Percentiles rank a stretch among this genome's conserved stretches.
These are phyloP conservation scores for Leishmania mexicana DNA, from an alignment of 208 protist species.

Conservation along the genomic window DNA sequence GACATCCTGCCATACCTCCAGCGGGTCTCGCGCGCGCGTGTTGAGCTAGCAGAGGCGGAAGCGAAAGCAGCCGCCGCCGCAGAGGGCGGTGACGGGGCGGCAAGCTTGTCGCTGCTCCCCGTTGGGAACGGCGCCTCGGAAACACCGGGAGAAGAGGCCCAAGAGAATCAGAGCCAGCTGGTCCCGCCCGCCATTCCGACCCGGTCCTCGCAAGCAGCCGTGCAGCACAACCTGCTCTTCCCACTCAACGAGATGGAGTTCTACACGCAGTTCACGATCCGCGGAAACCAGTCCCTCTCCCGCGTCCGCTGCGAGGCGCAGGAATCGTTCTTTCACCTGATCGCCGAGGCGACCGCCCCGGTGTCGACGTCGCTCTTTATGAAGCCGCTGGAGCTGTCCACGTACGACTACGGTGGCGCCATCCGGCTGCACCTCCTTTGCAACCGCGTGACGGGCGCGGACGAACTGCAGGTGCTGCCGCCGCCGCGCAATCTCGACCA, in stretches of 20 bases:
- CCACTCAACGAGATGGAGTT: constrained; percentile 33
- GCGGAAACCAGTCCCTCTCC: constrained; percentile 35
- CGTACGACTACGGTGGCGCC: constrained; percentile 58
- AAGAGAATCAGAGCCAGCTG: not conserved
- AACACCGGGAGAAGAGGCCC: not conserved
- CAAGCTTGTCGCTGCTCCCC: not conserved
- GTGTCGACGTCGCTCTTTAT: constrained; percentile 49
- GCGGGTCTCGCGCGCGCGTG: constrained; percentile 22
- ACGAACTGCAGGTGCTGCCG: constrained; percentile 39
- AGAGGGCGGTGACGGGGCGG: not conserved
- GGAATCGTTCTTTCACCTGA: constrained; percentile 35
- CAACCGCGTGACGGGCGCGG: constrained; percentile 19
- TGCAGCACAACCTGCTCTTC: constrained; percentile 23
- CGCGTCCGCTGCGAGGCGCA: constrained; percentile 35
- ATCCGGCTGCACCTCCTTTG: constrained; percentile 35
- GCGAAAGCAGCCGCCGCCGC: constrained; percentile 13
- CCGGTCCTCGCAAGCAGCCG: constrained; percentile 18
- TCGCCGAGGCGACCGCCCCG: constrained; percentile 41
- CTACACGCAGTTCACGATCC: constrained; percentile 32
- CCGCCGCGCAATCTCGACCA: constrained; percentile 38
- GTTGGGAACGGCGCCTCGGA: not conserved
- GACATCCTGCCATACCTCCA: constrained; percentile 33
- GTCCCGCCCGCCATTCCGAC: constrained; percentile 17
- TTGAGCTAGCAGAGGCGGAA: constrained; percentile 26
- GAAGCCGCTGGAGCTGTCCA: constrained; percentile 37